Conservation (phyloP, 192 early-diverging fungal genomes). For the Haplosporangium gracile region DNA sequence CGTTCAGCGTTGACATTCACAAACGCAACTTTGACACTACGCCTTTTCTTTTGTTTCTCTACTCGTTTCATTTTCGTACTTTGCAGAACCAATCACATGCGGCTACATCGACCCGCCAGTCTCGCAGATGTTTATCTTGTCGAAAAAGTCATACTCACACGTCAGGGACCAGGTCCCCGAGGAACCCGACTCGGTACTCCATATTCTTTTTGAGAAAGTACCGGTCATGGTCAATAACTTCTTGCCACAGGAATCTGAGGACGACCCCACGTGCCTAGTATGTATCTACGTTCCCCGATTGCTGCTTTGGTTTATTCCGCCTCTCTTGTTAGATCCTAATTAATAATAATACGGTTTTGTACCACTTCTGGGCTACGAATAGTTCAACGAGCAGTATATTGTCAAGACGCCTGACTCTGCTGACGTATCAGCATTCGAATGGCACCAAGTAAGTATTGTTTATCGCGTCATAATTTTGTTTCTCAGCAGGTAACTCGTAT, state of each 20-base stretch:
- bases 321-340: background rate
- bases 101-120: conserved; percentile 47
- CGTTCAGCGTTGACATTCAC: background rate
- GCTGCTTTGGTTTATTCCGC: background rate
- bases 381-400: conserved; percentile 58
- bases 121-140: conserved; percentile 46
- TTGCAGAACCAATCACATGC: conserved; percentile 40
- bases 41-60: too few relatives aligned
- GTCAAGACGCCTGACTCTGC: conserved; percentile 40
- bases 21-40: background rate
- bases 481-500: background rate
- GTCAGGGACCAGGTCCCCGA: conserved; percentile 47
- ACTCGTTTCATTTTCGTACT: background rate
- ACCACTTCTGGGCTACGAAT: background rate
- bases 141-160: conserved; percentile 30
- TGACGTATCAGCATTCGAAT: conserved; percentile 17
- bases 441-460: conserved; percentile 39
- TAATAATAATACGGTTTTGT: background rate
- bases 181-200: conserved; percentile 31
- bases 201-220: conserved; percentile 35
- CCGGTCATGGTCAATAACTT: conserved; percentile 17
- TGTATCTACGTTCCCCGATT: background rate
- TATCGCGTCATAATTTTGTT: background rate
- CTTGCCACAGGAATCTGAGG: conserved; percentile 12
- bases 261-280: conserved; percentile 34